These are phyloP conservation scores for Capsicum chinense DNA, from an alignment of 257 asterid genomes.

Conservation along the genomic window DNA sequence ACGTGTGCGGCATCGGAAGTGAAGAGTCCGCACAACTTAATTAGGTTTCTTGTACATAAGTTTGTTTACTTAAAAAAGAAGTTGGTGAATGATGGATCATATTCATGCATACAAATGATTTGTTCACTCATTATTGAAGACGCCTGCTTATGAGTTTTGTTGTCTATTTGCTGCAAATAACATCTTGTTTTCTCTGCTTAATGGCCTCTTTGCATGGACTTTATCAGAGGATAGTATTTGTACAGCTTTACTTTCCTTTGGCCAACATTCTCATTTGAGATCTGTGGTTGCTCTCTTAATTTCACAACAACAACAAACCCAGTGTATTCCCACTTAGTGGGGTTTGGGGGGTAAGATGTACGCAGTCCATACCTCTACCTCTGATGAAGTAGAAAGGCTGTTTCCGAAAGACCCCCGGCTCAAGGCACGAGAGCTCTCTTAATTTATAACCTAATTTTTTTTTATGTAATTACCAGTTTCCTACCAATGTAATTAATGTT, in stretches of 20 bases:
- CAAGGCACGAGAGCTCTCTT: too few species aligned
- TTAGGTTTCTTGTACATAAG: neutral
- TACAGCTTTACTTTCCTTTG: neutral
- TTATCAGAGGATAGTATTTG: neutral
- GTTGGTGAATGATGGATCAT: neutral
- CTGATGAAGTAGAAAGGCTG: too few species aligned
- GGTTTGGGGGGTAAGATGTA: too few species aligned
- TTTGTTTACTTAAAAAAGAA: neutral
- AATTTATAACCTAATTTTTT: neutral
- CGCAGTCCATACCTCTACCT: too few species aligned
- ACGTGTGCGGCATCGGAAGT: too few species aligned
- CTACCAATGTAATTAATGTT: neutral
- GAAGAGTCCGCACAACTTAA: too few species aligned
- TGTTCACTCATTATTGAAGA: neutral
- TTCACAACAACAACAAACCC: too few species aligned
- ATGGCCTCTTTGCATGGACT: neutral
- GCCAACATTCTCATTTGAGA: neutral
- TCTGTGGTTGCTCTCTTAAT: neutral
- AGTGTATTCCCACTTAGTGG: too few species aligned
- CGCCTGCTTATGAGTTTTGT: neutral
- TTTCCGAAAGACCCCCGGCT: too few species aligned
- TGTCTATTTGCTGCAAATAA: neutral
- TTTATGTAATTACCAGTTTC: neutral
- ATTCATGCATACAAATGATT: neutral
- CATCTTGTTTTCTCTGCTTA: neutral